Evolutionary conservation across 2,329 filamentous ascomycete species (phyloP).

Genomic region (Talaromyces rugulosus): DNA sequence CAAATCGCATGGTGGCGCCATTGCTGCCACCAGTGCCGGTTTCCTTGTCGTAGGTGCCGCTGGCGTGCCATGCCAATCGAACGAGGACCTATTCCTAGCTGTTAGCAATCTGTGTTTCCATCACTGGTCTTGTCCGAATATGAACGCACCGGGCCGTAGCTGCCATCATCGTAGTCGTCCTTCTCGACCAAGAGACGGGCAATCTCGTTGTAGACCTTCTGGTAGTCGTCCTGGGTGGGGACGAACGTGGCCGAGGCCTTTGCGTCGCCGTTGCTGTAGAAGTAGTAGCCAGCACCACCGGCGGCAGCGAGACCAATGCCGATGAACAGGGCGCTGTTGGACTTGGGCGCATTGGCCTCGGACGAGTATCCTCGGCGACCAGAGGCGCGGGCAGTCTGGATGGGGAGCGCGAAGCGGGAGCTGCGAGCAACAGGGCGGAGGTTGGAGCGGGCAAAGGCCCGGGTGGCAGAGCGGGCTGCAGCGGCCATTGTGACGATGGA

Average conservation of each 20-base stretch:
- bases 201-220: conserved; percentile 89
- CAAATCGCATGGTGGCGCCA: conserved; percentile 94
- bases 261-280: conserved; percentile 52
- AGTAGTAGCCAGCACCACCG: conserved; percentile 63
- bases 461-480: conserved; percentile 39
- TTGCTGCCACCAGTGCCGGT: conserved; percentile 91
- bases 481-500: conserved; percentile 32
- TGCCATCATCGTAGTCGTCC: conserved; percentile 94
- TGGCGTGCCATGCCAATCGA: conserved; percentile 89
- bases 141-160: conserved; percentile 70
- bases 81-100: conserved; percentile 57
- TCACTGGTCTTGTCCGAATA: background rate
- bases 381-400: conserved; percentile 68
- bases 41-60: conserved; percentile 84
- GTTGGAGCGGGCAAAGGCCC: conserved; percentile 40
- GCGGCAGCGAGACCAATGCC: conserved; percentile 55
- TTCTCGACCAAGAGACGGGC: conserved; percentile 77
- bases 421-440: conserved; percentile 49
- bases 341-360: conserved; percentile 53
- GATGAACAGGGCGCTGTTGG: conserved; percentile 53
- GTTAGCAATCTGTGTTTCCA: background rate
- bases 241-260: conserved; percentile 57
- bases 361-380: conserved; percentile 77
- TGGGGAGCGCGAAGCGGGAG: conserved; percentile 52
- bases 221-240: conserved; percentile 82